These are phyloP conservation scores for Triglochin maritima DNA, from an alignment of 106 monocot genomes.

Conservation along the genomic window DNA sequence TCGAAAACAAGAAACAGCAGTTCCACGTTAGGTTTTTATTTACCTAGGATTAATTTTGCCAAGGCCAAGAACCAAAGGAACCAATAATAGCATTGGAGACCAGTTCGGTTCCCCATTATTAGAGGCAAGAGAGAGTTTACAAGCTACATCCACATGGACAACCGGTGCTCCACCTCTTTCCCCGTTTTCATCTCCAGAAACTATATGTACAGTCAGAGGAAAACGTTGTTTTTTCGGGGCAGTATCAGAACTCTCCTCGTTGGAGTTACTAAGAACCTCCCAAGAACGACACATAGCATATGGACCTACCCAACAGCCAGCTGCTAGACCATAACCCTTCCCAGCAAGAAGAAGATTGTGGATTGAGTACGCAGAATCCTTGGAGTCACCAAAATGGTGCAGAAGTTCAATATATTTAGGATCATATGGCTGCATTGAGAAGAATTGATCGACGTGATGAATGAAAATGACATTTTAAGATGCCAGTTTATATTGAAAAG, in stretches of 20 bases:
- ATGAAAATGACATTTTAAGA: too few species aligned
- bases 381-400: constrained; percentile 81
- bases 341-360: constrained; percentile 90
- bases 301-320: constrained; percentile 94
- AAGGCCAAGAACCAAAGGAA: constrained; percentile 96
- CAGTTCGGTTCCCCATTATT: constrained; percentile 28
- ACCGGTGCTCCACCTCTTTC: constrained; percentile 95
- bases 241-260: constrained; percentile 17
- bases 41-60: constrained; percentile 93
- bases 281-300: constrained; percentile 99
- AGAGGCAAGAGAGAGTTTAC: constrained; percentile 44
- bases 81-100: constrained; percentile 68
- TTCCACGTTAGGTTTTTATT: background rate
- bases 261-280: constrained; percentile 54
- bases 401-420: constrained; percentile 54
- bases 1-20: too few species aligned
- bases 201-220: constrained; percentile 77
- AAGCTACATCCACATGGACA: constrained; percentile 54
- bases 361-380: constrained; percentile 50
- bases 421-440: constrained; percentile 67
- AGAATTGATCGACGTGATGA: background rate
- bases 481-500: too few species aligned
- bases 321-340: constrained; percentile 63
- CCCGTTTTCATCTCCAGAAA: constrained; percentile 96
- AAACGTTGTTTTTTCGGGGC: constrained; percentile 19